Conservation (phyloP, 2,329 filamentous ascomycete genomes). For the Tricladium varicosporioides region DNA sequence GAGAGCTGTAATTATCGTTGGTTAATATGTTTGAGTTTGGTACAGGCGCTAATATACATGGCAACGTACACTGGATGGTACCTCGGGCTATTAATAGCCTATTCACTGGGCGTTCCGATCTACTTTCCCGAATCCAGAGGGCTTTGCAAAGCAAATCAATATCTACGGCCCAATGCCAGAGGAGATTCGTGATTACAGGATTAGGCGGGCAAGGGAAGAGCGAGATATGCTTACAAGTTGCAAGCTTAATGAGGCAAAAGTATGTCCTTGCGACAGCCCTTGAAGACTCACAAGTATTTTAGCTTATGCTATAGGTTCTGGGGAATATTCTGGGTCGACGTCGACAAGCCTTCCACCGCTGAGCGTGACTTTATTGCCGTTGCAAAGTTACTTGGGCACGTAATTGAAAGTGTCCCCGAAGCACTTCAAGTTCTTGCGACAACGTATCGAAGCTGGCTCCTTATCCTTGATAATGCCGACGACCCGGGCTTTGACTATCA, state of each 20-base stretch:
- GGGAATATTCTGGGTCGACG: conserved; percentile 23
- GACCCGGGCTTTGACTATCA: conserved; percentile 34
- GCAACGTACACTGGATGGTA: conserved; percentile 18
- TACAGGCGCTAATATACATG: no score
- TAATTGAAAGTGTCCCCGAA: conserved; percentile 12
- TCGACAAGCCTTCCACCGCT: conserved; percentile 16
- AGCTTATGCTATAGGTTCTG: conserved; percentile 18
- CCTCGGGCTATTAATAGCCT: conserved; percentile 19
- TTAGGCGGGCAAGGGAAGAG: conserved; percentile 26
- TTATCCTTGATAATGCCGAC: conserved; percentile 44
- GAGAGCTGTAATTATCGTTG: background rate
- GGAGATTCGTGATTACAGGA: conserved; percentile 24
- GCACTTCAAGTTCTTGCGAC: conserved; percentile 21
- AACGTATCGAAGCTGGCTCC: conserved; percentile 32
- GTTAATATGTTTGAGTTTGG: background rate
- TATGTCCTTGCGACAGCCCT: conserved; percentile 8
- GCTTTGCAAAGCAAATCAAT: background rate
- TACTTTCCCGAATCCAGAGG: conserved; percentile 16
- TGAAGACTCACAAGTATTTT: conserved; percentile 4
- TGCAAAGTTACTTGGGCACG: conserved; percentile 11
- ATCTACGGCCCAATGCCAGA: conserved; percentile 9
- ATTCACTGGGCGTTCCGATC: conserved; percentile 21
- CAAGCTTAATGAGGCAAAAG: conserved; percentile 22
- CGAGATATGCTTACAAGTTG: conserved; percentile 22
- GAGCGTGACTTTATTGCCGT: conserved; percentile 17